Base-by-base conservation (phyloP, 108 stramenopile species). In the Chaetoceros muelleri region DNA sequence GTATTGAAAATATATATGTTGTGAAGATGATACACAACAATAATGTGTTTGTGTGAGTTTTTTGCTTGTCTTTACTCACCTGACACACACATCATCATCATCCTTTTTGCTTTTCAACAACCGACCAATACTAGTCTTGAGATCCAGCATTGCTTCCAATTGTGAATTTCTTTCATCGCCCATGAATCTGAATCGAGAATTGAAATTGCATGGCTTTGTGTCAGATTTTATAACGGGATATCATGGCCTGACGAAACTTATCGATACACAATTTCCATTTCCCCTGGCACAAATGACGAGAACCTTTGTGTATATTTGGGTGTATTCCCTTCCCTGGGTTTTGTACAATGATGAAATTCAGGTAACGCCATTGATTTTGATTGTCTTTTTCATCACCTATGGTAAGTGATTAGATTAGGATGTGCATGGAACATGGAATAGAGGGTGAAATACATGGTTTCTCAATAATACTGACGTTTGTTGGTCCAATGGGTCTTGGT, bases 321-420 rank as follows among this genome's bases (percentile, higher is more conserved):
- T 69, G 0, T 69, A 48, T 26, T 60, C 49, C 13, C 27, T 74
- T 49, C 67, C 62, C 0, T 59, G 34, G 34, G 34, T 40, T 13
- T 40, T 40, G 34, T 40, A 40, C 34, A 40, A 40, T 40, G 34
- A 40, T 40, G 13, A 40, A 5, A 40, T 40, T 40, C 34, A 40
- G 34, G 5, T 40, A 13, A 13, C 34, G 40, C 55, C 60, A 51
- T 69, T 65, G 55, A 44, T 17, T 10, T 53, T 62, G 0, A 68
- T 81, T 55, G 57, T 78, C 18, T 76, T 81, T 20, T 73, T 82
- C 53, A 24, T 78, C 28, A 82, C 81, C 7, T 82, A 74, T 53
- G 81, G 81, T 40, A 13, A 40, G 34, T 40, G 34, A 40, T 40
- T 40, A 10, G 34, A 10, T 40, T 40, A 5, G n/a, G n/a, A n/a